A percentile compares a stretch with the other conserved stretches of the same genome.
phyloP scores from a whole-genome alignment of 768 basidiomycete species.

The Suillus fuscotomentosus region DNA sequence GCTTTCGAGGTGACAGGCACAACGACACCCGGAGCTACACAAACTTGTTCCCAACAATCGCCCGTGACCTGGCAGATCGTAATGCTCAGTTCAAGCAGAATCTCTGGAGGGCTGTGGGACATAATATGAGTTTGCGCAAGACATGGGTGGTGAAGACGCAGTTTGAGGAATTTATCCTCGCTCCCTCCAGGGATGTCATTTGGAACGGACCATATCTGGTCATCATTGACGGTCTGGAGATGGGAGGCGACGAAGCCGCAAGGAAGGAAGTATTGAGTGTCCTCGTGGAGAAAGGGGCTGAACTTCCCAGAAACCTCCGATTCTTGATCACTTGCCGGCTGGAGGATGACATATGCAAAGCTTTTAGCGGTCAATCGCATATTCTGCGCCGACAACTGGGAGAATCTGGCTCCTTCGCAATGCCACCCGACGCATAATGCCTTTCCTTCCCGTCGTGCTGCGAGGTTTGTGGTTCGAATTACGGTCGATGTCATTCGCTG shows the following conservation, averaged over 20 bases:
- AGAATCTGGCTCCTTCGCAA: background rate
- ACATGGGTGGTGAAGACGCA: conserved; percentile 25
- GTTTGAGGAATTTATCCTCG: conserved; percentile 20
- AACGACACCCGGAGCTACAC: conserved; percentile 12
- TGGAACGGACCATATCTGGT: conserved; percentile 31
- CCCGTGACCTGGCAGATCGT: conserved; percentile 29
- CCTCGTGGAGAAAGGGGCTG: conserved; percentile 7
- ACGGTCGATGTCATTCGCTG: background rate
- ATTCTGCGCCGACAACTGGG: conserved; percentile 5
- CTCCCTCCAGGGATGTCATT: conserved; percentile 15
- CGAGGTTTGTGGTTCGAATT: background rate
- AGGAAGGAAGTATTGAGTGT: conserved; percentile 21
- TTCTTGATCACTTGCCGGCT: conserved; percentile 25
- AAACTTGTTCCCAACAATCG: conserved; percentile 32
- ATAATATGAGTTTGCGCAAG: conserved; percentile 10
- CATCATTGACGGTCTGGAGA: conserved; percentile 34
- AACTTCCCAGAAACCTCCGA: conserved; percentile 22
- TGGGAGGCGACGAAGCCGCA: conserved; percentile 19
- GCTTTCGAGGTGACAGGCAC: conserved; percentile 18
- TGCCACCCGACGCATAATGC: background rate
- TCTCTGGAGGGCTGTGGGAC: conserved; percentile 14
- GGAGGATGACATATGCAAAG: conserved; percentile 18
- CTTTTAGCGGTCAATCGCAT: conserved; percentile 11
- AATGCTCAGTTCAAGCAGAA: conserved; percentile 22
- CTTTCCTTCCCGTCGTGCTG: background rate